A percentile compares a stretch with the other conserved stretches of the same genome.
These are phyloP conservation scores for Zygnema circumcarinatum DNA, from an alignment of 139 green algal species.

Conservation along the genomic window DNA sequence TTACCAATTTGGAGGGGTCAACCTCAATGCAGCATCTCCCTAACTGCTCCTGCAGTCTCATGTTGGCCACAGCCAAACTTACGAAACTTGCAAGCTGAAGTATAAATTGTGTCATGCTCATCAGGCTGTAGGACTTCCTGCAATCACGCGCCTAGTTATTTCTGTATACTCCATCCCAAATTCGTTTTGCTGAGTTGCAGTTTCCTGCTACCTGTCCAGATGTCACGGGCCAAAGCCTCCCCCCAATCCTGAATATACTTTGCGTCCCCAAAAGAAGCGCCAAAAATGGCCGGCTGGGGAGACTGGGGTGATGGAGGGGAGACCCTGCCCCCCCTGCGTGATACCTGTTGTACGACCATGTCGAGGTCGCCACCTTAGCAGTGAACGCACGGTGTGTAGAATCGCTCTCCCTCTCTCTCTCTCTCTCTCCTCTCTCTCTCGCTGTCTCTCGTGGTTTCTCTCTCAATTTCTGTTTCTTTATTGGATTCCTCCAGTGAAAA, in stretches of 20 bases:
- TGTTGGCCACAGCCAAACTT: too few relatives aligned
- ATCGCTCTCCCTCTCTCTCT: background rate
- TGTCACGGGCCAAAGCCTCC: constrained; percentile 73
- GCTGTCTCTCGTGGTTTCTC: background rate
- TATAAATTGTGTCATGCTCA: too few relatives aligned
- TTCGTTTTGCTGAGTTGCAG: too few relatives aligned
- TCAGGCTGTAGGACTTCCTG: too few relatives aligned
- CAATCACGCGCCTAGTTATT: too few relatives aligned
- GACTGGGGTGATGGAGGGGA: constrained; percentile 9
- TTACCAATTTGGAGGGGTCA: too few relatives aligned
- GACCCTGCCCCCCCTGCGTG: constrained; percentile 32
- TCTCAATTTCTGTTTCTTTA: background rate
- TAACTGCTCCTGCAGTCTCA: too few relatives aligned
- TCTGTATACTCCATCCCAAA: too few relatives aligned
- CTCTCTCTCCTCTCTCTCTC: background rate
- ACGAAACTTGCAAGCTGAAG: too few relatives aligned
- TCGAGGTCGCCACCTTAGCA: background rate
- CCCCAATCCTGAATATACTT: constrained; percentile 48
- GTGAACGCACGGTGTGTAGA: background rate
- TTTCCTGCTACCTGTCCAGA: background rate
- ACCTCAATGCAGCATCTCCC: too few relatives aligned
- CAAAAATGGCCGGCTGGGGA: background rate
- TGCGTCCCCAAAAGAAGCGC: constrained; percentile 34
- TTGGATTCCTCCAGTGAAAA: background rate
- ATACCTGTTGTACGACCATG: constrained; percentile 6